Evolutionary conservation across 148 eudicot species (phyloP), one percentile per base, ranked within the genome.

Genomic region (Spergularia bocconei): DNA sequence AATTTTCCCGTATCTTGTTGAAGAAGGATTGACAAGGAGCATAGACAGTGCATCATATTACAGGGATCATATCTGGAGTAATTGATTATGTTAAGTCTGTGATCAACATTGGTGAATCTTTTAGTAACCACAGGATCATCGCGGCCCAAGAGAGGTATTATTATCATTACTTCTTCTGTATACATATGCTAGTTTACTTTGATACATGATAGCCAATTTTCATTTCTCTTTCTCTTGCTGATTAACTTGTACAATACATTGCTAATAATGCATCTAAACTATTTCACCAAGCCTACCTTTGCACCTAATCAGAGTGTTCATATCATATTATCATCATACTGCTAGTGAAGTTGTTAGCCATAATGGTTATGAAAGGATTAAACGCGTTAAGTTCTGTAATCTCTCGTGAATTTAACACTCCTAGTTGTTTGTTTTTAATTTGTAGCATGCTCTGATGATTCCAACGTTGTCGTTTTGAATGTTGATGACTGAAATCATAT

Each of bases 81-180:
- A 51, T 63, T 68, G 21, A 4, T 15, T 52, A 36, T 15, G 48
- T 6, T 19, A 21, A 13, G 17, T 56, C 70, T 13, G 12, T 56
- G 15, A 54, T 23, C 38, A 63, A 69, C 38, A 70, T 53, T 15
- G 21, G 51, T 62, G 58, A 13, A 13, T 12, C 23, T 36, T 67
- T 23, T 67, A 9, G 20, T 71, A 14, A 38, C 63, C 21, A 20
- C n/a, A 59, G 74, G 16, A 75, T 6, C 51, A 63, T 69, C 23
- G 75, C 60, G 53, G 70, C 69, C 53, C 64, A 25, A 9, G 39
- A 50, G 71, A 75, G 83, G 76, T 70, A 80, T 62, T 36, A 8
- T 25, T 58, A 39, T 61, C 20, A 44, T 44, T 44, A 44, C 48
- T 44, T 11, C 14, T 48, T 67, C 19, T 52, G 13, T 48, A 6